Percentiles rank a stretch among this genome's conserved stretches.
phyloP scores from a whole-genome alignment of 306 rosid genomes.

The Malus orientalis region DNA sequence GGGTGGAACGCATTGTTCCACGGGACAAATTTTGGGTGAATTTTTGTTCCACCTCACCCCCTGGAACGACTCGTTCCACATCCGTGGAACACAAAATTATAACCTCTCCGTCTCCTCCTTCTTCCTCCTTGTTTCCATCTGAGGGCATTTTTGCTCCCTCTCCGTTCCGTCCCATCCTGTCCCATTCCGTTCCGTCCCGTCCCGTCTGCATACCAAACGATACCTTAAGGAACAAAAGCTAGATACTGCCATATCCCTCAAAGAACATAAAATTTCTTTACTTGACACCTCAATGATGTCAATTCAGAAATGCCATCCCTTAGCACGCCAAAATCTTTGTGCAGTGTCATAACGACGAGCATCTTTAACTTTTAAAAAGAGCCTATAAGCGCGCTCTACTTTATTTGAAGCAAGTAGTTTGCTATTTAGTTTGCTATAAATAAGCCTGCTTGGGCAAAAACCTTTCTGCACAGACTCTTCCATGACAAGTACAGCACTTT shows the following conservation, averaged over 20 bases:
- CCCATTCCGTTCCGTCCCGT: too few species aligned
- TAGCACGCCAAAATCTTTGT: conserved; percentile 63
- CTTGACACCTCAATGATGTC: background rate
- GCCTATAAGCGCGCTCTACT: conserved; percentile 58
- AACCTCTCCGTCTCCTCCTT: too few species aligned
- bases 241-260: background rate
- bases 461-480: conserved; percentile 73
- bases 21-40: too few species aligned
- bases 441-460: conserved; percentile 71
- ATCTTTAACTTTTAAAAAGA: conserved; percentile 58
- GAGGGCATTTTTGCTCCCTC: too few species aligned
- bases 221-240: background rate
- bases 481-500: conserved; percentile 83
- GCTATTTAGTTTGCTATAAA: conserved; percentile 61
- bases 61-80: too few species aligned
- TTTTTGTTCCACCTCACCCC: too few species aligned
- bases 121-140: too few species aligned
- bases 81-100: too few species aligned
- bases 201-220: too few species aligned
- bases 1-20: too few species aligned
- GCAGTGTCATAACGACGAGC: conserved; percentile 58
- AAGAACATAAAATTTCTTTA: background rate
- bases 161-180: too few species aligned
- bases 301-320: conserved; percentile 83
- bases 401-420: conserved; percentile 50